Evolutionary conservation across 148 eudicot species (phyloP), one percentile per base, ranked within the genome.

Genomic region (Amaranthus hypochondriacus): DNA sequence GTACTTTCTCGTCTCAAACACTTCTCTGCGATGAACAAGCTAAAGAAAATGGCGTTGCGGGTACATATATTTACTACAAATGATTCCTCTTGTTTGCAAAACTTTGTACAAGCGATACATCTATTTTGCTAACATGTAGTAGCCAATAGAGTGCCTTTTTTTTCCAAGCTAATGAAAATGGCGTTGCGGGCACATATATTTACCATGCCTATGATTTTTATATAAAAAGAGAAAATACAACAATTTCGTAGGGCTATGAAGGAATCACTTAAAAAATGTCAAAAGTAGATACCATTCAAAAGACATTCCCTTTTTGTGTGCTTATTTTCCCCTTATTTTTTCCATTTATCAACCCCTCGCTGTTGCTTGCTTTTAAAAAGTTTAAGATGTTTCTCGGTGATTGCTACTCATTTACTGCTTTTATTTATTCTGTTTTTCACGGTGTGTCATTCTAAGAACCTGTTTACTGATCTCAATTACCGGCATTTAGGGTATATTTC

Each of bases 41-140:
- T 95, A 62, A 95, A 95, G 86, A 95, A 90, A 83, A 92, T 95
- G 98, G 97, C 98, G 65, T 86, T 95, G 71, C 88, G 97, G 92
- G 98, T 92, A 88, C 72, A 92, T 82, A 6, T 50, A 5, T 8
- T 72, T 28, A 53, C 14, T 7, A 51, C n/a, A 69, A 48, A 48
- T 58, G 71, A 49, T 57, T 56, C 49, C 18, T n/a, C 15, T 7
- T n/a, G 46, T 62, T 62, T 52, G 28, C 11, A 73, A 62, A 71
- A 10, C 15, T 47, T 59, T 21, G 9, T 48, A 10, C 48, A 18
- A 72, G 9, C 4, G 13, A 61, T 4, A 14, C 7, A 15, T 51
- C n/a, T 50, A 53, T 43, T 52, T 53, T 73, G 60, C 52, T 63
- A 15, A 51, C 54, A 53, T 15, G 51, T 53, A 14, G 8, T 44